Conservation (phyloP, 2,329 filamentous ascomycete genomes). For the Arthrocladium fulminans region DNA sequence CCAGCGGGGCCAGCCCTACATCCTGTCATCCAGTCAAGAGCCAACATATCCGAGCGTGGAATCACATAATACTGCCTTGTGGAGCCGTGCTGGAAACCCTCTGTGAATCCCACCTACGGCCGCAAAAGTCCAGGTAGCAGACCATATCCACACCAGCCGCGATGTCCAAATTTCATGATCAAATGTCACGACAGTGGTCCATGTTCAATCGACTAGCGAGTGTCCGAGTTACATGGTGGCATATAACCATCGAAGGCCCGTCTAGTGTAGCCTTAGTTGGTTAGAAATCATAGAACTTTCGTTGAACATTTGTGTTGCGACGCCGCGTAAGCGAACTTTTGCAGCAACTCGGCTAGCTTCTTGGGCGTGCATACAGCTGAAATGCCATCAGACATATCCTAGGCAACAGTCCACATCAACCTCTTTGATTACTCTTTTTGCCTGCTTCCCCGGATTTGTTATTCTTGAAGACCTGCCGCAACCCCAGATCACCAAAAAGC, state of each 20-base stretch:
- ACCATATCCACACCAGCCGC: no score
- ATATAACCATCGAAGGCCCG: no score
- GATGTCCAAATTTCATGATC: no score
- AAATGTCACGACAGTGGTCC: no score
- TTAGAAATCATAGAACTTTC: no score
- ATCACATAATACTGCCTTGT: background rate
- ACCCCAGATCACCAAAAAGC: no score
- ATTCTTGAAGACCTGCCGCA: background rate
- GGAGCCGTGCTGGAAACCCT: background rate
- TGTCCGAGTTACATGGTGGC: no score
- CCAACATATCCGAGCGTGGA: background rate
- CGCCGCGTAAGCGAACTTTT: background rate
- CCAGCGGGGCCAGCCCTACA: background rate
- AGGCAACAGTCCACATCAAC: background rate
- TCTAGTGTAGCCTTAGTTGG: no score
- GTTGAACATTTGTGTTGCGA: slow-evolving; percentile 8
- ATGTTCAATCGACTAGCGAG: no score
- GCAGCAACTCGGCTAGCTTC: background rate
- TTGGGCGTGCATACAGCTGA: background rate
- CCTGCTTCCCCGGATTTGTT: background rate
- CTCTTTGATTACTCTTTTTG: background rate
- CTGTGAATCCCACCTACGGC: no score
- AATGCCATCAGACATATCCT: background rate
- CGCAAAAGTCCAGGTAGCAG: no score
- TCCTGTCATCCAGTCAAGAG: background rate